Evolutionary conservation across 208 protist genomes (phyloP).

Genomic region (Trypanosoma grayi): DNA sequence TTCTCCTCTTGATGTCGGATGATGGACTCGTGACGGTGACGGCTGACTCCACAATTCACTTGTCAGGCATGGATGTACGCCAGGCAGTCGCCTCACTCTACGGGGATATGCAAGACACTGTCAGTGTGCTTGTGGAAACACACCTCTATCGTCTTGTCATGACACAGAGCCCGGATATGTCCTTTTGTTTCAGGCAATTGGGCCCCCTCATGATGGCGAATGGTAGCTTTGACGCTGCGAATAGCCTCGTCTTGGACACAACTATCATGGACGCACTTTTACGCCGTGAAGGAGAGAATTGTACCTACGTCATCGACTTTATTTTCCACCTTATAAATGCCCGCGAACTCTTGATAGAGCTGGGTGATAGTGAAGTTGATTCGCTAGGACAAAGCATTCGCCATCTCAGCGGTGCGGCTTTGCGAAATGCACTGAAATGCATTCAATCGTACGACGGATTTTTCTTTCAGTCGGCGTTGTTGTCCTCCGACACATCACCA

Average conservation of each 20-base stretch:
- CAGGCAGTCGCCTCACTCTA: conserved; percentile 41
- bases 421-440: conserved; percentile 42
- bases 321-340: conserved; percentile 70
- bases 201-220: conserved; percentile 66
- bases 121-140: conserved; percentile 72
- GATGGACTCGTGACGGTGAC: conserved; percentile 55
- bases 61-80: conserved; percentile 45
- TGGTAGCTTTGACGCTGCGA: conserved; percentile 56
- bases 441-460: conserved; percentile 44
- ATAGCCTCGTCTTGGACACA: conserved; percentile 46
- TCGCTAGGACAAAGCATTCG: conserved; percentile 22
- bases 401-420: conserved; percentile 28
- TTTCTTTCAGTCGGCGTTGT: conserved; percentile 68
- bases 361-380: conserved; percentile 20
- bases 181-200: conserved; percentile 53
- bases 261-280: conserved; percentile 58
- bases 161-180: conserved; percentile 65
- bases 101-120: conserved; percentile 40
- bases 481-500: conserved; percentile 43
- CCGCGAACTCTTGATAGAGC: conserved; percentile 45
- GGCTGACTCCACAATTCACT: conserved; percentile 41
- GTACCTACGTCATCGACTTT: conserved; percentile 54
- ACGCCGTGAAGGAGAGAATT: conserved; percentile 22
- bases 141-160: conserved; percentile 74
- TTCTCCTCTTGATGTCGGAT: conserved; percentile 59